Conservation (phyloP, 352 stramenopile species). For the Pythium rishiriense region DNA sequence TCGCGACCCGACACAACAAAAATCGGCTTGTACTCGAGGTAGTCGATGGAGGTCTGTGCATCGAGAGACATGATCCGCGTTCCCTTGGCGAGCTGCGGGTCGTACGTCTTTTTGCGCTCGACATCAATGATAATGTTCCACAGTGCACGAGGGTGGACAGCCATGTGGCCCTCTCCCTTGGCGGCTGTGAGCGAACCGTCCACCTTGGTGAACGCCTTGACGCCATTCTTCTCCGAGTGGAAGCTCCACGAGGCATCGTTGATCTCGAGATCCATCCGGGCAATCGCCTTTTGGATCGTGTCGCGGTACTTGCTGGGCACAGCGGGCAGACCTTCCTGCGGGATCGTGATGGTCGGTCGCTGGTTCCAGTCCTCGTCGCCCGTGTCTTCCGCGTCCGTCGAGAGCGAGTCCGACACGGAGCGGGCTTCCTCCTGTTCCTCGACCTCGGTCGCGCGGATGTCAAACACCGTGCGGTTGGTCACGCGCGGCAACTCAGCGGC, state of each 20-base stretch:
- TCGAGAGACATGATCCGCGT: constrained; percentile 47
- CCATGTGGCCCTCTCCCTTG: constrained; percentile 54
- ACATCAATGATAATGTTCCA: constrained; percentile 55
- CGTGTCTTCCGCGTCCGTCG: constrained; percentile 35
- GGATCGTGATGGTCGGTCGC: constrained; percentile 21
- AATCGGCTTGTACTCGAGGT: constrained; percentile 80
- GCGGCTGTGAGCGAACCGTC: constrained; percentile 64
- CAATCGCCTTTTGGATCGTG: constrained; percentile 56
- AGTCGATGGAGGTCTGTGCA: constrained; percentile 63
- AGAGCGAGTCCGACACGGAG: constrained; percentile 19
- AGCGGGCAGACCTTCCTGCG: constrained; percentile 41
- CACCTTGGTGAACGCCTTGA: constrained; percentile 68
- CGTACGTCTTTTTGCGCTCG: constrained; percentile 49
- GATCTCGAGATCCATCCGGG: constrained; percentile 57
- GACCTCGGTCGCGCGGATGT: constrained; percentile 41
- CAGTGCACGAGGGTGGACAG: constrained; percentile 54
- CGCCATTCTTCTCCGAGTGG: constrained; percentile 66
- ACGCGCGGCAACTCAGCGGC: constrained; percentile 31
- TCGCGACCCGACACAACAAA: constrained; percentile 74
- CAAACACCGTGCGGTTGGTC: constrained; percentile 52
- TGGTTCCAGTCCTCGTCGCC: constrained; percentile 38
- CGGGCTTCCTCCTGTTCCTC: constrained; percentile 28
- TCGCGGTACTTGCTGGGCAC: constrained; percentile 58
- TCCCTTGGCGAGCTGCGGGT: constrained; percentile 52
- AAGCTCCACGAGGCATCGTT: constrained; percentile 60